Evolutionary conservation across 495 filamentous ascomycete genomes (phyloP).

Genomic region (Collariella sp.): DNA sequence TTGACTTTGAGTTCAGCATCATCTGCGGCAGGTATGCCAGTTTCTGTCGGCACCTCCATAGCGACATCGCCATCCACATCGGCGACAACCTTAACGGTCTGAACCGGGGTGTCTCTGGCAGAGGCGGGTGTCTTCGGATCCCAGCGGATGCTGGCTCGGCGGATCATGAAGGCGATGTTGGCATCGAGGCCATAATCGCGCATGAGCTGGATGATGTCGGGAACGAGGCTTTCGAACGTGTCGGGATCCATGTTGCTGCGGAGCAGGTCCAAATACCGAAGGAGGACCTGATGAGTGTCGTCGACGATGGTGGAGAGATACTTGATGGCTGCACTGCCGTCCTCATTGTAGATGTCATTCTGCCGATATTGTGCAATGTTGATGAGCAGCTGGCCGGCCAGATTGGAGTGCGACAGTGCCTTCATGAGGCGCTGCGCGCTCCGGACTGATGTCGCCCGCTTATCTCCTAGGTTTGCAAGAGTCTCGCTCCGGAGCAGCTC

Average conservation of each 20-base stretch:
- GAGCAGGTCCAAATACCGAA: constrained; percentile 83
- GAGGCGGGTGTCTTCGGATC: constrained; percentile 25
- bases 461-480: constrained; percentile 66
- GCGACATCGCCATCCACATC: constrained; percentile 36
- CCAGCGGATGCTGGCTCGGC: constrained; percentile 54
- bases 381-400: constrained; percentile 72
- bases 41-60: constrained; percentile 29
- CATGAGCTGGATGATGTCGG: constrained; percentile 62
- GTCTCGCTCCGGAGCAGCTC: constrained; percentile 69
- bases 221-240: constrained; percentile 77
- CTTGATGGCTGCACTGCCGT: constrained; percentile 65
- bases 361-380: constrained; percentile 84
- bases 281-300: constrained; percentile 73
- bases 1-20: constrained; percentile 11
- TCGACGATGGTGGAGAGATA: constrained; percentile 78
- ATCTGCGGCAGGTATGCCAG: background rate
- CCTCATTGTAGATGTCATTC: constrained; percentile 63
- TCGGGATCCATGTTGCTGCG: constrained; percentile 65
- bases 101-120: constrained; percentile 22
- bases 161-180: constrained; percentile 80
- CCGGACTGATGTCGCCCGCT: constrained; percentile 52
- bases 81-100: constrained; percentile 14
- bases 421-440: constrained; percentile 71
- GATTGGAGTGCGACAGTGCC: constrained; percentile 58
- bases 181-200: constrained; percentile 73